These are phyloP conservation scores for Noccaea bulbosa DNA, from an alignment of 345 rosid species.

Conservation along the genomic window DNA sequence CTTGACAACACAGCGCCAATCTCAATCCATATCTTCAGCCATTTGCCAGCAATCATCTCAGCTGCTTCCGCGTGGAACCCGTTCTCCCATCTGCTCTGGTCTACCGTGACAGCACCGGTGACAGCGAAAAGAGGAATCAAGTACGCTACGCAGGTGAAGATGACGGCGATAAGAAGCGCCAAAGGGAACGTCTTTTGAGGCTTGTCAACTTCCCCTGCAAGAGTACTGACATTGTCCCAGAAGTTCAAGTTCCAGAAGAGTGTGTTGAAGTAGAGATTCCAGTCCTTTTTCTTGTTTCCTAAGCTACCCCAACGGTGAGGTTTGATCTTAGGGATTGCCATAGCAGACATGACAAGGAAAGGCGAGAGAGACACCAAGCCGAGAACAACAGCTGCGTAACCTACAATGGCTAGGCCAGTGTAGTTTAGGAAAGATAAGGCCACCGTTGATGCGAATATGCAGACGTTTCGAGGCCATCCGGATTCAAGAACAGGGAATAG, in stretches of 20 bases:
- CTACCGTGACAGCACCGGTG: constrained; percentile 66
- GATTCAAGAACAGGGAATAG: constrained; percentile 50
- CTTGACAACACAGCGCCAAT: constrained; percentile 70
- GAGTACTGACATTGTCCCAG: constrained; percentile 89
- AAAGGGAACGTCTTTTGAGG: constrained; percentile 73
- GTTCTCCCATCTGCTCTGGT: constrained; percentile 63
- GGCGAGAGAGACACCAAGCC: constrained; percentile 77
- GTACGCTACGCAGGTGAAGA: constrained; percentile 82
- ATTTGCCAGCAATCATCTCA: constrained; percentile 71
- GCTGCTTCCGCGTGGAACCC: constrained; percentile 83
- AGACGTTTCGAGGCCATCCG: constrained; percentile 61
- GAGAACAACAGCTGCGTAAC: constrained; percentile 68
- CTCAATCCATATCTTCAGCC: constrained; percentile 80
- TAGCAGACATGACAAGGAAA: constrained; percentile 64
- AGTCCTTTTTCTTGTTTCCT: constrained; percentile 65
- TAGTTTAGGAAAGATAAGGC: constrained; percentile 67
- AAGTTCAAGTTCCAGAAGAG: constrained; percentile 94
- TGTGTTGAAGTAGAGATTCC: constrained; percentile 86
- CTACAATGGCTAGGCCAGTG: constrained; percentile 72
- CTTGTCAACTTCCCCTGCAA: constrained; percentile 78
- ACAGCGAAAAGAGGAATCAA: constrained; percentile 80
- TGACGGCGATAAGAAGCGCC: constrained; percentile 66
- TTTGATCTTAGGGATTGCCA: constrained; percentile 71
- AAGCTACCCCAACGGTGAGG: constrained; percentile 75
- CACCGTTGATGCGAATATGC: constrained; percentile 49